These are phyloP conservation scores for Suillus cothurnatus DNA, from an alignment of 768 basidiomycete species.

Conservation along the genomic window DNA sequence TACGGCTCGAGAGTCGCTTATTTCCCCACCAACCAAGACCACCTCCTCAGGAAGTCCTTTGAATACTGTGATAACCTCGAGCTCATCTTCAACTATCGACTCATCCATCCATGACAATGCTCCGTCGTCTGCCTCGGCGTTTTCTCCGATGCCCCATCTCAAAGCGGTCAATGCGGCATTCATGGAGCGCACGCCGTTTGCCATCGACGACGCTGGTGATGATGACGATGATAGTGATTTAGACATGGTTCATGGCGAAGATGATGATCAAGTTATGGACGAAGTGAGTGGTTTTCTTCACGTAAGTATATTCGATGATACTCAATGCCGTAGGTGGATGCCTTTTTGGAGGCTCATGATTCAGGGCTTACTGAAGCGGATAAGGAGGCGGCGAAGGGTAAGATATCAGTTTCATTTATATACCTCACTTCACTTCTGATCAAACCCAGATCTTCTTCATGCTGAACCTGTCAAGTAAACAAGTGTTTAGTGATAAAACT, in stretches of 20 bases:
- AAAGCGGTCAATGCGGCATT: constrained; percentile 79
- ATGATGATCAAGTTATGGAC: constrained; percentile 83
- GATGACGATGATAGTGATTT: constrained; percentile 73
- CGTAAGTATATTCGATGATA: neutral
- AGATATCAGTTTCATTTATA: constrained; percentile 18
- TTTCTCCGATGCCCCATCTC: constrained; percentile 66
- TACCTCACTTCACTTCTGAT: neutral
- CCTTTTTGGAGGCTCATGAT: constrained; percentile 93
- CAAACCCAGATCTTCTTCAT: constrained; percentile 52
- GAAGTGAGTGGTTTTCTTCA: constrained; percentile 54
- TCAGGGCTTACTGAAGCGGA: constrained; percentile 81
- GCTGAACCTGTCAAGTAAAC: constrained; percentile 59
- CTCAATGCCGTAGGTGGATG: constrained; percentile 64
- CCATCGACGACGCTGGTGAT: constrained; percentile 93
- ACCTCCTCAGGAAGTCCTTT: constrained; percentile 43
- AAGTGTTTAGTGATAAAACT: neutral
- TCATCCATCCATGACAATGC: constrained; percentile 17
- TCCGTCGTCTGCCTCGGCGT: constrained; percentile 29
- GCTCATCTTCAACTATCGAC: constrained; percentile 54
- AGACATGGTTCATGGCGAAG: constrained; percentile 53
- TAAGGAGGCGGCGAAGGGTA: constrained; percentile 76
- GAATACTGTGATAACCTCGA: constrained; percentile 27
- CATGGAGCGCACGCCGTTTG: constrained; percentile 92
- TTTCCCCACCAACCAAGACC: constrained; percentile 65
- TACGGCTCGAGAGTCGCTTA: constrained; percentile 82